phyloP scores from a whole-genome alignment of 2,329 filamentous ascomycete genomes.

The Westerdykella ornata region DNA sequence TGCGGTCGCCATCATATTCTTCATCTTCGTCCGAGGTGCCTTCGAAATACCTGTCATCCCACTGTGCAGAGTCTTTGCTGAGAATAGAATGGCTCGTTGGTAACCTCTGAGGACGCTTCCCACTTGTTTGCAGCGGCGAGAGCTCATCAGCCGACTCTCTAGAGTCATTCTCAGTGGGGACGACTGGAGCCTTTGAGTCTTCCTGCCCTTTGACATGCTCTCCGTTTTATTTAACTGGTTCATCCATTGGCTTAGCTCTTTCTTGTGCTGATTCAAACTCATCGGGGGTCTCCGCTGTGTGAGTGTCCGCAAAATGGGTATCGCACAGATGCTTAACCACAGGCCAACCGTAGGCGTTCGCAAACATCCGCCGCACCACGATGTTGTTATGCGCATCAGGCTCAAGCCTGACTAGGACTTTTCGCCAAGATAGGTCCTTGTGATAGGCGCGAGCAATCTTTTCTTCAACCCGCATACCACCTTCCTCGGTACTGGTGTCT shows the following conservation, averaged over 20 bases:
- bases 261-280: conserved; percentile 62
- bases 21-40: conserved; percentile 44
- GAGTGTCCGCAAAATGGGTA: conserved; percentile 80
- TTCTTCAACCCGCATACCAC: conserved; percentile 85
- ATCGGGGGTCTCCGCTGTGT: conserved; percentile 58
- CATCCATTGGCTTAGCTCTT: conserved; percentile 56
- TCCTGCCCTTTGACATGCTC: conserved; percentile 53
- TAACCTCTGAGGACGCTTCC: conserved; percentile 14
- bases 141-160: conserved; percentile 42
- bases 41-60: conserved; percentile 47
- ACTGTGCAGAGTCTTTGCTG: conserved; percentile 40
- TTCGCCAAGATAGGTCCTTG: conserved; percentile 84
- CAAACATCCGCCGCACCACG: conserved; percentile 90
- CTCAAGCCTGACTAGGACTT: conserved; percentile 90
- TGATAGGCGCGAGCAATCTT: conserved; percentile 97
- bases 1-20: conserved; percentile 36
- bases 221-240: conserved; percentile 56
- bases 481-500: conserved; percentile 38
- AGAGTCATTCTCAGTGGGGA: conserved; percentile 44
- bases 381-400: conserved; percentile 99
- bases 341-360: conserved; percentile 96
- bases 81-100: conserved; percentile 23
- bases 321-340: conserved; percentile 93
- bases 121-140: conserved; percentile 24
- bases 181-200: conserved; percentile 30